Conservation (phyloP, 371 early-diverging fungal species). For the Chytridium lagenaria region DNA sequence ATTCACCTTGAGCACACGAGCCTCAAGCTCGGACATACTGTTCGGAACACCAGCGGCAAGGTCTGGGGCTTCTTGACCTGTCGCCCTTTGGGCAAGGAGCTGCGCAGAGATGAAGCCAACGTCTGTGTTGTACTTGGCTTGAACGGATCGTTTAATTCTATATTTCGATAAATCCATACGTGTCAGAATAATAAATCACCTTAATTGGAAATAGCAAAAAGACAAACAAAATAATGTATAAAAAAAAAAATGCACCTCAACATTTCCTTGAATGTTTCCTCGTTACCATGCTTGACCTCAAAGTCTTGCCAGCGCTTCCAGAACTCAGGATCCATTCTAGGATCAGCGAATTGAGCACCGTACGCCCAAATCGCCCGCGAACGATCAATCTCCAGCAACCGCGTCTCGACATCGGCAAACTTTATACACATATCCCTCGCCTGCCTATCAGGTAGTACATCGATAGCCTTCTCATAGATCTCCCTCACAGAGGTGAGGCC, state of each 20-base stretch:
- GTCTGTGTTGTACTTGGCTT: slow-evolving; percentile 80
- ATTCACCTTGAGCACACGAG: slow-evolving; percentile 28
- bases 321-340: slow-evolving; percentile 73
- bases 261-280: slow-evolving; percentile 98
- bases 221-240: slow-evolving; percentile 8
- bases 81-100: slow-evolving; percentile 47
- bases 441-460: slow-evolving; percentile 81
- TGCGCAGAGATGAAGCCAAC: slow-evolving; percentile 58
- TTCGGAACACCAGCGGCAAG: slow-evolving; percentile 21
- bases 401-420: slow-evolving; percentile 87
- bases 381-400: slow-evolving; percentile 94
- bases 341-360: slow-evolving; percentile 89
- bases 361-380: slow-evolving; percentile 92
- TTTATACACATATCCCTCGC: slow-evolving; percentile 81
- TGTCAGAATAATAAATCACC: neutral
- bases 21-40: slow-evolving; percentile 42
- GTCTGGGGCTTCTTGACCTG: slow-evolving; percentile 16
- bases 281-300: slow-evolving; percentile 96
- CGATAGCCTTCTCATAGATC: slow-evolving; percentile 91
- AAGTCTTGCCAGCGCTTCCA: slow-evolving; percentile 97
- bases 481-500: slow-evolving; percentile 87
- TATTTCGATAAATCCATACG: no score
- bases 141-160: slow-evolving; percentile 89
- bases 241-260: slow-evolving; percentile 57
- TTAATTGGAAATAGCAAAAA: neutral